Evolutionary conservation across 139 green algal genomes (phyloP).

Genomic region (Trebouxia sp.): DNA sequence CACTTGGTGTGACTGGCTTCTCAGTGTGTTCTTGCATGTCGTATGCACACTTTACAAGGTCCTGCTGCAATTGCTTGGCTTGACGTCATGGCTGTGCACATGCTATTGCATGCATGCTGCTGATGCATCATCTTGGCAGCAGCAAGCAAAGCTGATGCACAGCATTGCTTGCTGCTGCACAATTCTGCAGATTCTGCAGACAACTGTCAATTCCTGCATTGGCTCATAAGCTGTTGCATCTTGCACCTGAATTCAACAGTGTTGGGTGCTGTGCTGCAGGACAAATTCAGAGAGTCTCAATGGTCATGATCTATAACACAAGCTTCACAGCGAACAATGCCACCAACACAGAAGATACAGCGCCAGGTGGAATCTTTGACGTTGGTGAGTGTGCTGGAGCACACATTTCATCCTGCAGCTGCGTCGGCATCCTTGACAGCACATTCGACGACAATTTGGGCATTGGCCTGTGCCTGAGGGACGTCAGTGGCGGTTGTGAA

Average conservation of each 20-base stretch:
- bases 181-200: neutral
- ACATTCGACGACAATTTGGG: neutral
- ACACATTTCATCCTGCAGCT: neutral
- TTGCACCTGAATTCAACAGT: neutral
- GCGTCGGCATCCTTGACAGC: neutral
- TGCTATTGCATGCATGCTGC: too few relatives aligned
- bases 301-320: neutral
- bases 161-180: neutral
- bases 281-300: neutral
- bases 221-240: too few relatives aligned
- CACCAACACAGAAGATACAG: neutral
- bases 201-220: too few relatives aligned
- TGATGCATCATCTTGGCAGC: too few relatives aligned
- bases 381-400: neutral
- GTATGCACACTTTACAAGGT: too few relatives aligned
- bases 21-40: neutral
- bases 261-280: neutral
- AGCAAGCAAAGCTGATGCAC: neutral
- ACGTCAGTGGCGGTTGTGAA: neutral
- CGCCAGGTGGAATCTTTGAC: neutral
- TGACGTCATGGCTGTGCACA: too few relatives aligned
- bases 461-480: neutral
- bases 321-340: neutral
- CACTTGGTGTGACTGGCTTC: too few relatives aligned
- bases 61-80: too few relatives aligned